phyloP scores from a whole-genome alignment of 208 protist genomes.

The Wallacemonas collosoma region DNA sequence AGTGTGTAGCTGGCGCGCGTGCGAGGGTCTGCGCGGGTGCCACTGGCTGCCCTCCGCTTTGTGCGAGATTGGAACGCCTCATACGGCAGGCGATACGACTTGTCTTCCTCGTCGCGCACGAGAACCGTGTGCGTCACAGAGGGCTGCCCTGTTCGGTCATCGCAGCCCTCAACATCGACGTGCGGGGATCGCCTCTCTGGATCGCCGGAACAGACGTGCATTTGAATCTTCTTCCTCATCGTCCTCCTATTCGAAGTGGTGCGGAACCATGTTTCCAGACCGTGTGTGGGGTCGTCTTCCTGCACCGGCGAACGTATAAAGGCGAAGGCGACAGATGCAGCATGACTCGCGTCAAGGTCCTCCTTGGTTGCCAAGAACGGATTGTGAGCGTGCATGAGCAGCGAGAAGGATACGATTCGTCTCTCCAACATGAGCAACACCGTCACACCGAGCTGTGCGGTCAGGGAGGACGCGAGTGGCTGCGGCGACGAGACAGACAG shows the following conservation, averaged over 20 bases:
- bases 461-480: not conserved
- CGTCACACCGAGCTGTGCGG: conserved; percentile 13
- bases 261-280: not conserved
- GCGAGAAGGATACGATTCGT: conserved; percentile 35
- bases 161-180: too few species aligned
- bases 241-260: too few species aligned
- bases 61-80: not conserved
- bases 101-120: conserved; percentile 15
- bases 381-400: conserved; percentile 32
- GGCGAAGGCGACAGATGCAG: not conserved
- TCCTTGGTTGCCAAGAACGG: not conserved
- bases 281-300: not conserved
- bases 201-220: too few species aligned
- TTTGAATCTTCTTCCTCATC: too few species aligned
- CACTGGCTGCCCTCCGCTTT: not conserved
- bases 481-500: not conserved
- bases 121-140: not conserved
- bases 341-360: not conserved
- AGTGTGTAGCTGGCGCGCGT: not conserved
- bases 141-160: too few species aligned
- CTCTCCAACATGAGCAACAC: conserved; percentile 38
- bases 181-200: too few species aligned
- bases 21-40: not conserved
- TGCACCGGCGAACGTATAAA: not conserved
- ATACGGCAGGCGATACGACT: conserved; percentile 7